phyloP scores from a whole-genome alignment of 768 basidiomycete genomes.

The Cystobasidium tubakii region DNA sequence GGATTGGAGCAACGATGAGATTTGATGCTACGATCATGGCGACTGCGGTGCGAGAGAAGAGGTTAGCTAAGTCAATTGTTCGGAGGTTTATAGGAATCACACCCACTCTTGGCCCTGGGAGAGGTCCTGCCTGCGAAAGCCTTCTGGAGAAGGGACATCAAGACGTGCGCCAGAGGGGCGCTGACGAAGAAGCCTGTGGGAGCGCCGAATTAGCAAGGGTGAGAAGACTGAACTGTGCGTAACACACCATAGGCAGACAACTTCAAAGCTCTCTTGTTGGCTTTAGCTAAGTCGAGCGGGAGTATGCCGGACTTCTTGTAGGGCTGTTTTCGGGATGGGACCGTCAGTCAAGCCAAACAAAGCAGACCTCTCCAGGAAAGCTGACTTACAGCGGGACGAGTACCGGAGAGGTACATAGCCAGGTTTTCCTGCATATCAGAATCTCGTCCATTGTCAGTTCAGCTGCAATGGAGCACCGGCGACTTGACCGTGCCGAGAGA shows the following conservation, averaged over 20 bases:
- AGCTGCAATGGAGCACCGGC: not conserved
- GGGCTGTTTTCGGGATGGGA: no score
- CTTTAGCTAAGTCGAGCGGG: slow-evolving; percentile 48
- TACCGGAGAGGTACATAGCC: slow-evolving; percentile 25
- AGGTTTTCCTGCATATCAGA: slow-evolving; percentile 20
- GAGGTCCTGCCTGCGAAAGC: slow-evolving; percentile 69
- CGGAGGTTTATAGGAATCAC: not conserved
- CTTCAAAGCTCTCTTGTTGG: slow-evolving; percentile 67
- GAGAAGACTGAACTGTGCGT: no score
- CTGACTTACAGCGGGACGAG: slow-evolving; percentile 21
- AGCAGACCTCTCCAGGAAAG: not conserved
- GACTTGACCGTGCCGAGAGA: not conserved
- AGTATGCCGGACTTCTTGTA: slow-evolving; percentile 37
- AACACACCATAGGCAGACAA: slow-evolving; percentile 64
- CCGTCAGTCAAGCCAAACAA: not conserved
- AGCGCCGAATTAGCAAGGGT: slow-evolving; percentile 10
- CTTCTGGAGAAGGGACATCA: slow-evolving; percentile 66
- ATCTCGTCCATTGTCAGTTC: not conserved
- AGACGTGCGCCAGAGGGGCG: slow-evolving; percentile 70
- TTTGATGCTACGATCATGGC: slow-evolving; percentile 70
- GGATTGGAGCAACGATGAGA: slow-evolving; percentile 68
- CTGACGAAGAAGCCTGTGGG: slow-evolving; percentile 63
- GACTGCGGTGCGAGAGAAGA: not conserved
- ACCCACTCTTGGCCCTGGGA: slow-evolving; percentile 58
- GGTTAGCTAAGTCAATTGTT: not conserved